A percentile compares a stretch with the other conserved stretches of the same genome.
These are phyloP conservation scores for Cryptosporidium sp. DNA, from an alignment of 169 alveolate genomes.

Conservation along the genomic window DNA sequence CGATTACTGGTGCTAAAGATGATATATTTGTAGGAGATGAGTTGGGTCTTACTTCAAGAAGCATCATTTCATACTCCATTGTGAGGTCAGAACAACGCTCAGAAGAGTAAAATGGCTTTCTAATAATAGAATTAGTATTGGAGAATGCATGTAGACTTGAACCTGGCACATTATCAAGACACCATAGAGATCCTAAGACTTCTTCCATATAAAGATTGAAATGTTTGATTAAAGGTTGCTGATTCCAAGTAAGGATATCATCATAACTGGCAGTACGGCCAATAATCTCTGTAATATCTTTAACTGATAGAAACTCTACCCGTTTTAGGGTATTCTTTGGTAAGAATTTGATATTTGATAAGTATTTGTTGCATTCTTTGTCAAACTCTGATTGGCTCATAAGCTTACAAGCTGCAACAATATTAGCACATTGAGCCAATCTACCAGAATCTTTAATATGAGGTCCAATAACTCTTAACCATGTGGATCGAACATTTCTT, in stretches of 20 bases:
- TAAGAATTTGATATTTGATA: constrained; percentile 30
- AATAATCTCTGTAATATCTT: constrained; percentile 51
- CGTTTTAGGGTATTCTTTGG: constrained; percentile 65
- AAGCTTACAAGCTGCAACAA: constrained; percentile 73
- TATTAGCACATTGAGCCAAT: constrained; percentile 65
- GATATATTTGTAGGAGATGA: constrained; percentile 40
- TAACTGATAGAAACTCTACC: constrained; percentile 34
- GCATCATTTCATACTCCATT: constrained; percentile 74
- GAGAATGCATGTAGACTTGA: constrained; percentile 19
- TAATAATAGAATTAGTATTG: not conserved
- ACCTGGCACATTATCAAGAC: constrained; percentile 67
- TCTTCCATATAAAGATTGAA: constrained; percentile 63
- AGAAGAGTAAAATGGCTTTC: constrained; percentile 57
- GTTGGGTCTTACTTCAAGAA: constrained; percentile 70
- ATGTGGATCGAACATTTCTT: constrained; percentile 54
- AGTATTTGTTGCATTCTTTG: constrained; percentile 36
- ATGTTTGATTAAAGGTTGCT: constrained; percentile 63
- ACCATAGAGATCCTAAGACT: constrained; percentile 72
- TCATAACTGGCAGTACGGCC: constrained; percentile 29
- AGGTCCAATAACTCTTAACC: constrained; percentile 67
- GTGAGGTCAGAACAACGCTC: constrained; percentile 69
- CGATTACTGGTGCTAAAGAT: constrained; percentile 26
- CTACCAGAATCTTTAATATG: constrained; percentile 73
- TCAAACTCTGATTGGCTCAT: constrained; percentile 47
- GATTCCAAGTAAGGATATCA: constrained; percentile 58